A percentile compares a stretch with the other conserved stretches of the same genome.
Evolutionary conservation across 2,329 filamentous ascomycete species (phyloP).

Genomic region (Fusarium dlaminii): DNA sequence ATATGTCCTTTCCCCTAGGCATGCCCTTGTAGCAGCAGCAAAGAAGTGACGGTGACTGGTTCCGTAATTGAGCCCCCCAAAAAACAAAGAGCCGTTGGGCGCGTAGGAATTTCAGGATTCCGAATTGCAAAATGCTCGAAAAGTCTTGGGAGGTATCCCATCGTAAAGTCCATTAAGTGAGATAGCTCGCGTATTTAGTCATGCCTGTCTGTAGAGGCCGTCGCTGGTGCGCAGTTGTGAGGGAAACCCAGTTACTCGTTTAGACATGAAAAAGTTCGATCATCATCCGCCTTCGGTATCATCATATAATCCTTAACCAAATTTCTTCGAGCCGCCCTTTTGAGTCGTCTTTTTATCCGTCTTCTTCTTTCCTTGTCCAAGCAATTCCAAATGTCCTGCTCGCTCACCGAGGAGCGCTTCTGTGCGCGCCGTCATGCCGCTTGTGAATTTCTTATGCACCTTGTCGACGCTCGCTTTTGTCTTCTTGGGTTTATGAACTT

Average conservation of each 20-base stretch:
- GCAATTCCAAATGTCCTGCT: conserved; percentile 68
- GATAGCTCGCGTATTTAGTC: not conserved
- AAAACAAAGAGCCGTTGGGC: not conserved
- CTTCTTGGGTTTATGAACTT: conserved; percentile 61
- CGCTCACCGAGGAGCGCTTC: conserved; percentile 68
- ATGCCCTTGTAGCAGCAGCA: not conserved
- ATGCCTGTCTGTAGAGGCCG: not conserved
- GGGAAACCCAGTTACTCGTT: not conserved
- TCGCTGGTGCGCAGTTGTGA: not conserved
- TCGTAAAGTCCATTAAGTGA: not conserved
- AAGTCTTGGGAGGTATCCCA: not conserved
- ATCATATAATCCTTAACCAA: conserved; percentile 54
- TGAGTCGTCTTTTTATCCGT: conserved; percentile 50
- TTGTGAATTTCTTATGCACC: conserved; percentile 63
- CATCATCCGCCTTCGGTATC: not conserved
- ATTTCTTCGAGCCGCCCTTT: conserved; percentile 64
- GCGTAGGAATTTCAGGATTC: not conserved
- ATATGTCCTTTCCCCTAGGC: not conserved
- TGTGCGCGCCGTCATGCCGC: conserved; percentile 63
- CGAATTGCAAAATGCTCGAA: not conserved
- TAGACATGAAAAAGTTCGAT: not conserved
- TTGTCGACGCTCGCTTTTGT: conserved; percentile 60
- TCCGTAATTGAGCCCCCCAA: not conserved
- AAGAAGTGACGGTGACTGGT: not conserved
- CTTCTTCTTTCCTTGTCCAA: conserved; percentile 67